These are phyloP conservation scores for Cardamine chenopodiifolia DNA, from an alignment of 345 rosid species.

Conservation along the genomic window DNA sequence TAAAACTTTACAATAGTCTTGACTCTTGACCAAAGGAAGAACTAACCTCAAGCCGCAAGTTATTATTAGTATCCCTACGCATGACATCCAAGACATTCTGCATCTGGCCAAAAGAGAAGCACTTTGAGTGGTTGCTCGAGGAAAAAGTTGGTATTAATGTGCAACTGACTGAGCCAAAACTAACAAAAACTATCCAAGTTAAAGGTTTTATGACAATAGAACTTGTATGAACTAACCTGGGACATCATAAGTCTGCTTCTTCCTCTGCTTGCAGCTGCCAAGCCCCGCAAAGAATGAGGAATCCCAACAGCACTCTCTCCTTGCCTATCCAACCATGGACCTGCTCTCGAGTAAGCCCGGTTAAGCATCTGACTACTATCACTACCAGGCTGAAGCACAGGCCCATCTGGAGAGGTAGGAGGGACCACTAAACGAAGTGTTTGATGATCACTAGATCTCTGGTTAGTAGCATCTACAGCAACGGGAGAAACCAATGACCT, in stretches of 20 bases:
- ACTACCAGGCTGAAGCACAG: slow-evolving; percentile 57
- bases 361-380: slow-evolving; percentile 52
- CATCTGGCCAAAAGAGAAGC: slow-evolving; percentile 51
- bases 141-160: neutral
- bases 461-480: slow-evolving; percentile 48
- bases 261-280: slow-evolving; percentile 73
- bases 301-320: slow-evolving; percentile 58
- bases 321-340: slow-evolving; percentile 54
- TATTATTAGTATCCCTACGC: slow-evolving; percentile 64
- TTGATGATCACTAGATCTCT: slow-evolving; percentile 42
- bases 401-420: slow-evolving; percentile 55
- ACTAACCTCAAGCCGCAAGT: slow-evolving; percentile 75
- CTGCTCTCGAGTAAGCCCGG: slow-evolving; percentile 54
- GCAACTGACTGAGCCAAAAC: slow-evolving; percentile 1
- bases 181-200: slow-evolving; percentile 12
- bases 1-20: slow-evolving; percentile 4
- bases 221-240: slow-evolving; percentile 59
- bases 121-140: neutral
- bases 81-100: slow-evolving; percentile 83
- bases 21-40: neutral
- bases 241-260: slow-evolving; percentile 71
- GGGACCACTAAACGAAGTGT: slow-evolving; percentile 43
- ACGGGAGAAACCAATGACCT: slow-evolving; percentile 66
- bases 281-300: slow-evolving; percentile 61
- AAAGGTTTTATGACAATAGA: neutral